Conservation (phyloP, 192 early-diverging fungal species). For the Diversispora epigaea region DNA sequence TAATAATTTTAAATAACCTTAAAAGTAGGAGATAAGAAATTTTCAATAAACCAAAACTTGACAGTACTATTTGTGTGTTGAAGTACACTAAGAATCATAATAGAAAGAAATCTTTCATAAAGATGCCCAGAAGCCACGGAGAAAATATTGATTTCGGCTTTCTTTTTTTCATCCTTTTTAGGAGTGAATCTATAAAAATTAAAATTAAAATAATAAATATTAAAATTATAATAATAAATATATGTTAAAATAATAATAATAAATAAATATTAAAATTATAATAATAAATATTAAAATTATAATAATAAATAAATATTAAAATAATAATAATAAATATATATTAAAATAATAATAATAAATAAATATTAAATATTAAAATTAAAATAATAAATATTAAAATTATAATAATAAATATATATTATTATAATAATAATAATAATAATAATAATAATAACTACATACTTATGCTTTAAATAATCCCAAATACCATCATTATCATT, state of each 20-base stretch:
- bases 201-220: background rate
- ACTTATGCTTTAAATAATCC: slow-evolving; percentile 60
- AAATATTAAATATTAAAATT: too few relatives aligned
- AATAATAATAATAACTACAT: slow-evolving; percentile 29
- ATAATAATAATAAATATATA: too few relatives aligned
- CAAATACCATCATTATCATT: slow-evolving; percentile 52
- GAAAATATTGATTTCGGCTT: slow-evolving; percentile 87
- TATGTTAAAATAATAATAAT: too few relatives aligned
- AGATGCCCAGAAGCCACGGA: slow-evolving; percentile 97
- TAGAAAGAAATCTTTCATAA: slow-evolving; percentile 95
- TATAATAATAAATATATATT: too few relatives aligned
- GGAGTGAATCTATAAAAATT: slow-evolving; percentile 36
- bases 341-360: too few relatives aligned
- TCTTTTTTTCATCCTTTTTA: slow-evolving; percentile 34
- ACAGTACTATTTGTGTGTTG: slow-evolving; percentile 84
- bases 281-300: too few relatives aligned
- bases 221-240: too few relatives aligned
- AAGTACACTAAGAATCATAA: slow-evolving; percentile 95
- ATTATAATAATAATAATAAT: background rate
- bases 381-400: too few relatives aligned
- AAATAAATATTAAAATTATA: too few relatives aligned
- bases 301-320: too few relatives aligned
- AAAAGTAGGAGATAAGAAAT: slow-evolving; percentile 96
- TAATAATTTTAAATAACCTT: slow-evolving; percentile 56
- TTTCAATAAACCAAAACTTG: slow-evolving; percentile 99